Base-by-base conservation (phyloP, 176 grass and related monocot species). In the Alopecurus myosuroides region DNA sequence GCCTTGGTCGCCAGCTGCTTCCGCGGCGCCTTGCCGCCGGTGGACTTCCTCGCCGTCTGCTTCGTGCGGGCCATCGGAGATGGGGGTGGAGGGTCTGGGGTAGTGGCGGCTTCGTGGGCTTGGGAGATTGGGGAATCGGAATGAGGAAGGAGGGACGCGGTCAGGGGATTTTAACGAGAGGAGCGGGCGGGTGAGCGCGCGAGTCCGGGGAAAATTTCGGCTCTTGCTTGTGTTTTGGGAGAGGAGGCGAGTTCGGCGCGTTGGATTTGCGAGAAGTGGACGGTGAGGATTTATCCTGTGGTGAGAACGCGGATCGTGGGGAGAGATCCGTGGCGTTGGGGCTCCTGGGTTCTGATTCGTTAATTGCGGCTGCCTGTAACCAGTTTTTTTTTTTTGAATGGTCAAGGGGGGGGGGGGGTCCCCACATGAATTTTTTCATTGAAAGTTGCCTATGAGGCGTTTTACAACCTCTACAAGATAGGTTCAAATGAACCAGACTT, bases 21-120 rank as follows among this genome's bases (percentile, higher is more conserved):
- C 22, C 89, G 9, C 5, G 89, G 89, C 3, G 92, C 92, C 89
- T 94, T 94, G 53, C 89, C 92, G 25, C 86, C 89, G 31, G 92
- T 94, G 12, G 92, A 94, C 77, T 94, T 94, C 18, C 92, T 53
- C 14, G 86, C 89, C 7, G 89, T 94, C 70, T 94, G 89, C 89
- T 94, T 94, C 62, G 86, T 94, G 76, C 89, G 89, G 13, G 92
- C 92, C 92, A 94, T 94, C 18, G 45, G 45, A n/a, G n/a, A n/a
- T n/a, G n/a, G n/a, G n/a, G n/a, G n/a, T n/a, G n/a, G n/a, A n/a
- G n/a, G n/a, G n/a, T n/a, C n/a, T n/a, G n/a, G n/a, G n/a, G n/a
- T n/a, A n/a, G n/a, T n/a, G n/a, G n/a, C n/a, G n/a, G n/a, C n/a
- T n/a, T n/a, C n/a, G n/a, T n/a, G n/a, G n/a, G n/a, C n/a, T n/a